Evolutionary conservation across 2,329 filamentous ascomycete genomes (phyloP).

Genomic region (Nemania diffusa): DNA sequence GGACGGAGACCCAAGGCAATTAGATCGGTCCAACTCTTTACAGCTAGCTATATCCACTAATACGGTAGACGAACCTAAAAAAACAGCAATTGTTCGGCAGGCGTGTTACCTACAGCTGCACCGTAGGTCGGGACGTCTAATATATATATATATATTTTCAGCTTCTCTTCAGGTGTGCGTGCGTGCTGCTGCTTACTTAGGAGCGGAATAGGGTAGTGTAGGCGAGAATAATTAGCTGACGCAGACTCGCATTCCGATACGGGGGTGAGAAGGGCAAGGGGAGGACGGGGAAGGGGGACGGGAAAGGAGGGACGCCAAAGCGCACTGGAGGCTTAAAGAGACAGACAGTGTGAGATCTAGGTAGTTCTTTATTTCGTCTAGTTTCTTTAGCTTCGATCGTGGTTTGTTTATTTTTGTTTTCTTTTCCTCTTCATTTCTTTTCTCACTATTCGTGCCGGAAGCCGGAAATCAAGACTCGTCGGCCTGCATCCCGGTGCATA

Average conservation of each 20-base stretch:
- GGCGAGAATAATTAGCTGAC: neutral
- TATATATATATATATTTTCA: conserved; percentile 16
- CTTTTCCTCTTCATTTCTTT: neutral
- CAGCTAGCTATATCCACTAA: neutral
- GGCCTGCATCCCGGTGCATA: conserved; percentile 36
- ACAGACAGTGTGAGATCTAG: neutral
- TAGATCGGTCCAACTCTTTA: conserved; percentile 18
- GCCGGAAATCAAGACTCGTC: conserved; percentile 33
- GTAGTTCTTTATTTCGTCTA: neutral
- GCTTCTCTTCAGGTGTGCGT: conserved; percentile 16
- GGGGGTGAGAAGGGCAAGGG: neutral
- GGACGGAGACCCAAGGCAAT: conserved; percentile 3
- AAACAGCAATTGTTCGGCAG: conserved; percentile 5
- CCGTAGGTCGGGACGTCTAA: conserved; percentile 6
- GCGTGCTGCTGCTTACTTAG: neutral
- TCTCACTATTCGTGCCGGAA: conserved; percentile 26
- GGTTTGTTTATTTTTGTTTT: neutral
- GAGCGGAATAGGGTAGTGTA: neutral
- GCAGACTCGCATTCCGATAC: neutral
- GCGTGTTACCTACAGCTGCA: conserved; percentile 5
- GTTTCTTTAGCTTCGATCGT: neutral
- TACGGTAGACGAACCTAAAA: neutral
- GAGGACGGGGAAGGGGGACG: neutral
- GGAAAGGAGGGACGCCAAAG: neutral
- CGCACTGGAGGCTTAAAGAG: neutral